A percentile compares a stretch with the other conserved stretches of the same genome.
Evolutionary conservation across 139 green algal genomes (phyloP).

Genomic region (Picochlorum costavermella): DNA sequence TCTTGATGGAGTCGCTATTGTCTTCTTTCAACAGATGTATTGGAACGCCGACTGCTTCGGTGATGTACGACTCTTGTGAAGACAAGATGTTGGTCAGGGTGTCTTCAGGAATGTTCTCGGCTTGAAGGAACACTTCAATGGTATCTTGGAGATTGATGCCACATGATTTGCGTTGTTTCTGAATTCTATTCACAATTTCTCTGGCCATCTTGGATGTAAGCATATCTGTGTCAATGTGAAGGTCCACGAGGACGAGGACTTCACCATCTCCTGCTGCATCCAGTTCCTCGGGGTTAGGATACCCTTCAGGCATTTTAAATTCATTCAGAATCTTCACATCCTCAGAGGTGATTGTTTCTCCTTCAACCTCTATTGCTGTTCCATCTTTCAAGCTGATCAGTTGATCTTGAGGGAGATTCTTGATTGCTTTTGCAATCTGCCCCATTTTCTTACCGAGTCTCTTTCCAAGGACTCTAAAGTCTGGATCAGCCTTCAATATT

Average conservation of each 20-base stretch:
- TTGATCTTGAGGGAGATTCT: slow-evolving; percentile 35
- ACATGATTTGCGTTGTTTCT: slow-evolving; percentile 89
- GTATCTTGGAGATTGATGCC: slow-evolving; percentile 61
- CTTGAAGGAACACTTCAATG: slow-evolving; percentile 58
- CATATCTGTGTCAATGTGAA: slow-evolving; percentile 58
- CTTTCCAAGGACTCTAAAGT: slow-evolving; percentile 81
- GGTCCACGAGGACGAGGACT: slow-evolving; percentile 87
- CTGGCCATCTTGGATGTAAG: slow-evolving; percentile 64
- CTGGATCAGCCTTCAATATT: slow-evolving; percentile 66
- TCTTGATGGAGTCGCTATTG: too few species aligned
- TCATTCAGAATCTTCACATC: slow-evolving; percentile 82
- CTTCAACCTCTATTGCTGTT: slow-evolving; percentile 55
- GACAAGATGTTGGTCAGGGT: slow-evolving; percentile 4
- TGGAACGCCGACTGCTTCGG: background rate
- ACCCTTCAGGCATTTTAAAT: slow-evolving; percentile 62
- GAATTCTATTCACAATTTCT: slow-evolving; percentile 92
- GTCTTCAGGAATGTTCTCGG: background rate
- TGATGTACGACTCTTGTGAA: background rate
- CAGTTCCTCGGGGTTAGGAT: slow-evolving; percentile 40
- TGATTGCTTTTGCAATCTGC: slow-evolving; percentile 52
- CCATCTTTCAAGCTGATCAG: slow-evolving; percentile 58
- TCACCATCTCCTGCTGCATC: slow-evolving; percentile 77
- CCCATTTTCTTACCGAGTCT: slow-evolving; percentile 75
- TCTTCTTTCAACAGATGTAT: background rate
- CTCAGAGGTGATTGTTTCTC: slow-evolving; percentile 42